Percentiles rank a stretch among this genome's conserved stretches.
These are phyloP conservation scores for Geoglossum glabrum DNA, from an alignment of 495 filamentous ascomycete genomes.

Conservation along the genomic window DNA sequence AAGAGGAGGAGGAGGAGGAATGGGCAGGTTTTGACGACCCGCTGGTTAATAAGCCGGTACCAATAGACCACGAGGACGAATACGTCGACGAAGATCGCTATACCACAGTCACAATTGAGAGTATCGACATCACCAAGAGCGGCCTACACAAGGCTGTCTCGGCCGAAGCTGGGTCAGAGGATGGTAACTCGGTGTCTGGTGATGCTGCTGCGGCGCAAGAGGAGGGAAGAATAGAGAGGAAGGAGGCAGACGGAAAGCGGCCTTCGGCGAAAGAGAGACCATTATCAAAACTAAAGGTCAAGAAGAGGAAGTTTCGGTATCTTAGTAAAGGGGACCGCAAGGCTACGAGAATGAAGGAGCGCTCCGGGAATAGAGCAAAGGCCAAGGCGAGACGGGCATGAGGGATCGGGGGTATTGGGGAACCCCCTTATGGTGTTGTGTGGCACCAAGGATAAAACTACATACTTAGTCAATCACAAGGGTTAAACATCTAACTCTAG, in stretches of 20 bases:
- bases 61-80: constrained; percentile 67
- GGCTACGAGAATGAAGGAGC: constrained; percentile 43
- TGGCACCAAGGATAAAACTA: background rate
- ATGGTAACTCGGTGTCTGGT: constrained; percentile 24
- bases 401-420: constrained; percentile 9
- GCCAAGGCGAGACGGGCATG: constrained; percentile 22
- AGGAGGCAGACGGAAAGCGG: constrained; percentile 12
- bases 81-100: constrained; percentile 93
- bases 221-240: constrained; percentile 13
- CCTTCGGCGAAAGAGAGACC: constrained; percentile 29
- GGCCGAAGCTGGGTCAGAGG: constrained; percentile 17
- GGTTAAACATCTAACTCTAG: too few relatives aligned
- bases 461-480: too few relatives aligned
- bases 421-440: background rate
- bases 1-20: constrained; percentile 31
- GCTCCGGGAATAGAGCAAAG: constrained; percentile 32
- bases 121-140: constrained; percentile 61
- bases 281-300: constrained; percentile 43
- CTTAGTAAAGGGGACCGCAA: constrained; percentile 68
- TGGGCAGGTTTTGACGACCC: constrained; percentile 32
- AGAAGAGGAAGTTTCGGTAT: constrained; percentile 84
- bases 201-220: constrained; percentile 23
- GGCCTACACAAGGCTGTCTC: constrained; percentile 23
- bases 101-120: constrained; percentile 82
- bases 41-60: constrained; percentile 29